These are phyloP conservation scores for Chlorella sp. DNA, from an alignment of 139 green algal species.

Conservation along the genomic window DNA sequence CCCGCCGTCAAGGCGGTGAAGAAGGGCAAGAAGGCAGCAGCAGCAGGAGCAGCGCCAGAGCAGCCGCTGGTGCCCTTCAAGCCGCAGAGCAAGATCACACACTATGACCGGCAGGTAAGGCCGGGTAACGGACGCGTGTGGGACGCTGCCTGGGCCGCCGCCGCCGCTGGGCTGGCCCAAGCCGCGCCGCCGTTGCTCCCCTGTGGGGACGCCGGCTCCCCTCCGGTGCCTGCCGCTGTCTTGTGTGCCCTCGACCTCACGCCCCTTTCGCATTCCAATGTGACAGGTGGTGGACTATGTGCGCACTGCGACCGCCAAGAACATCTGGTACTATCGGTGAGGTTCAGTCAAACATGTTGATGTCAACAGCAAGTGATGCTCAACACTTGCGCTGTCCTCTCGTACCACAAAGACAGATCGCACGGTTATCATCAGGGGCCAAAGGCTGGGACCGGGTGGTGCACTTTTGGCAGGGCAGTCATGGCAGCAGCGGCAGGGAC, in stretches of 20 bases:
- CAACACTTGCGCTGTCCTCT: too few species aligned
- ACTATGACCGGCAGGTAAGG: slow-evolving; percentile 61
- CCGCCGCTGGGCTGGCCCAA: background rate
- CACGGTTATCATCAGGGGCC: too few species aligned
- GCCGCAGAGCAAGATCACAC: slow-evolving; percentile 38
- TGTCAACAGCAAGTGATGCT: too few species aligned
- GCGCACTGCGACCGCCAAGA: slow-evolving; percentile 78
- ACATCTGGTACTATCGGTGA: slow-evolving; percentile 89
- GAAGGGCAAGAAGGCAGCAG: background rate
- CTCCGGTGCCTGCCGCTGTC: too few species aligned
- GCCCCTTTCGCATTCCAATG: too few species aligned
- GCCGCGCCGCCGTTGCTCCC: too few species aligned
- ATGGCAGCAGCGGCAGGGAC: too few species aligned
- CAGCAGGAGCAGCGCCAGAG: background rate
- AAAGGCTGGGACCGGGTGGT: background rate
- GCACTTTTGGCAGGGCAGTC: background rate
- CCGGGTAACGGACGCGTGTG: background rate
- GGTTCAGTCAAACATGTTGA: too few species aligned
- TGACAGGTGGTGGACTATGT: slow-evolving; percentile 83
- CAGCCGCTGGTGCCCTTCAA: slow-evolving; percentile 36
- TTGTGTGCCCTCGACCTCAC: background rate
- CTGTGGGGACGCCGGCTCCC: background rate
- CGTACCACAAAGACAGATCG: too few species aligned
- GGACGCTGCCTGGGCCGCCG: too few species aligned
- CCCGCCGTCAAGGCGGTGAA: background rate